Evolutionary conservation across 768 basidiomycete species (phyloP).

Genomic region (Holtermannia corniformis): DNA sequence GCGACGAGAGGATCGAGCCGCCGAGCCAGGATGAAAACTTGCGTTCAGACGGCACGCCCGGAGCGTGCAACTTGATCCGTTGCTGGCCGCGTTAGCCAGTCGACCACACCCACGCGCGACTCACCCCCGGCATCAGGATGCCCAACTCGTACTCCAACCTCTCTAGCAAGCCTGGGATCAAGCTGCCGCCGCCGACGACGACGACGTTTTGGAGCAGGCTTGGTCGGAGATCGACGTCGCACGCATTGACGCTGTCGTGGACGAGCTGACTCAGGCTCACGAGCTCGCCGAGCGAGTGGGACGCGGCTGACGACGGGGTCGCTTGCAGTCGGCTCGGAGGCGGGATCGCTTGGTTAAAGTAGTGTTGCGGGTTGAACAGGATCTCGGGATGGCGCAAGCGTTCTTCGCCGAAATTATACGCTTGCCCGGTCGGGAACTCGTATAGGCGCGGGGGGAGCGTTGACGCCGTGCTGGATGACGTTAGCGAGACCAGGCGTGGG

Average conservation of each 20-base stretch:
- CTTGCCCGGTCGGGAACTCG: constrained; percentile 94
- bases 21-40: constrained; percentile 92
- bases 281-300: constrained; percentile 40
- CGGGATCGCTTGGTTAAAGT: constrained; percentile 36
- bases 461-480: constrained; percentile 33
- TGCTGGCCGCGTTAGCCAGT: constrained; percentile 20
- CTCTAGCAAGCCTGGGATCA: constrained; percentile 76
- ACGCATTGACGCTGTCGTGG: constrained; percentile 64
- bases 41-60: constrained; percentile 81
- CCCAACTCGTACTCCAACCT: constrained; percentile 67
- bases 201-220: constrained; percentile 88
- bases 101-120: too few species aligned
- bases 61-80: constrained; percentile 82
- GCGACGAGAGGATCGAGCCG: constrained; percentile 83
- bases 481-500: not conserved
- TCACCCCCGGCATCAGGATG: constrained; percentile 66
- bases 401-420: constrained; percentile 68
- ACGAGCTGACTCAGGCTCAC: constrained; percentile 59
- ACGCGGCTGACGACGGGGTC: constrained; percentile 37
- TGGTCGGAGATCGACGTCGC: constrained; percentile 84
- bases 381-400: constrained; percentile 78
- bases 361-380: constrained; percentile 61
- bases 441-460: constrained; percentile 48
- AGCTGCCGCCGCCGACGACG: constrained; percentile 84
- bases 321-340: constrained; percentile 31